Conservation (phyloP, 305 asterid species). For the Fraxinus angustifolia region DNA sequence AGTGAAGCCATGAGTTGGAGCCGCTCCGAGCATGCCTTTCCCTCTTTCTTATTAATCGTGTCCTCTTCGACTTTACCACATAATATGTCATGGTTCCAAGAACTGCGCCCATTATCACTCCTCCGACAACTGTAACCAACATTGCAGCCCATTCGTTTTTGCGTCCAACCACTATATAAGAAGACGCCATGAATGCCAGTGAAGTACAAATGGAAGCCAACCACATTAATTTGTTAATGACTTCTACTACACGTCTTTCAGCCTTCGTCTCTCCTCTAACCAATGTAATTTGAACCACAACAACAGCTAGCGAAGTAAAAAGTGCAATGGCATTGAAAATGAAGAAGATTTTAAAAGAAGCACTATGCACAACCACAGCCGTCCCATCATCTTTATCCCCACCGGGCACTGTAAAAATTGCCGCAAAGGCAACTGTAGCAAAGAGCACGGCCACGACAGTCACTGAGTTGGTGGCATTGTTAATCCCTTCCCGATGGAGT, state of each 20-base stretch:
- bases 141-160: conserved; percentile 49
- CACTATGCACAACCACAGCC: conserved; percentile 42
- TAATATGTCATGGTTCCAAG: conserved; percentile 57
- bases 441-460: conserved; percentile 58
- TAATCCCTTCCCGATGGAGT: conserved; percentile 56
- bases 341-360: conserved; percentile 49
- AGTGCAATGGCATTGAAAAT: conserved; percentile 54
- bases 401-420: conserved; percentile 53
- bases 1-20: conserved; percentile 52
- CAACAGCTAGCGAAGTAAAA: conserved; percentile 52
- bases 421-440: conserved; percentile 56
- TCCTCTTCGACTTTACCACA: conserved; percentile 51
- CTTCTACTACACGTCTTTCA: conserved; percentile 47
- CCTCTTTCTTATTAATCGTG: conserved; percentile 36
- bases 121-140: conserved; percentile 46
- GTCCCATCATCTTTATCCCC: conserved; percentile 38
- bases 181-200: conserved; percentile 53
- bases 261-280: conserved; percentile 60
- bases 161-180: conserved; percentile 58
- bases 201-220: conserved; percentile 56
- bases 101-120: conserved; percentile 51
- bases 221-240: conserved; percentile 59
- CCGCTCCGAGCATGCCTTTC: conserved; percentile 35
- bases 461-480: conserved; percentile 61
- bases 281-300: conserved; percentile 52